Conservation (phyloP, 169 alveolate species). For the Cryptosporidium meleagridis region DNA sequence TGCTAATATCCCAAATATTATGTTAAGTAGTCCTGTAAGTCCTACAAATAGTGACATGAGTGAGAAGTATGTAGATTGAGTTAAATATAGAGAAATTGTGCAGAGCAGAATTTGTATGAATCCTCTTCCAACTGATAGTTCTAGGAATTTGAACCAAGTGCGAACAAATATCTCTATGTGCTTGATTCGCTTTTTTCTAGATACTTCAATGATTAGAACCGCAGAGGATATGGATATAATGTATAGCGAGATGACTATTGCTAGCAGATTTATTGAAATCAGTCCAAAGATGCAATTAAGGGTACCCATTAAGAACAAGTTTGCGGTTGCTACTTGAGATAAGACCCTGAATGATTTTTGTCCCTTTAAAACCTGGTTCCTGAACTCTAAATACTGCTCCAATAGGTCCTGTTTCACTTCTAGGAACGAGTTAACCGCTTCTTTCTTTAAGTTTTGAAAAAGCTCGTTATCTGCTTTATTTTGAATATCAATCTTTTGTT, state of each 20-base stretch:
- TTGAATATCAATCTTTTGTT: neutral
- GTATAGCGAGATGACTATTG: conserved; percentile 14
- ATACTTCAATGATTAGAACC: conserved; percentile 21
- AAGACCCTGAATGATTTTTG: conserved; percentile 16
- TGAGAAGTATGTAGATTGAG: conserved; percentile 35
- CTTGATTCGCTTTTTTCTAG: conserved; percentile 11
- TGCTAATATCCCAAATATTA: conserved; percentile 51
- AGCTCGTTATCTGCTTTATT: neutral
- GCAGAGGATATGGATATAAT: neutral
- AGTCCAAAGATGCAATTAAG: conserved; percentile 9
- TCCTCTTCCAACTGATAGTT: conserved; percentile 59
- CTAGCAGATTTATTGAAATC: neutral
- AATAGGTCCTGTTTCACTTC: conserved; percentile 12
- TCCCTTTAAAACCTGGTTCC: conserved; percentile 38
- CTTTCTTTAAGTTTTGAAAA: conserved; percentile 30
- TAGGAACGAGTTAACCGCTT: conserved; percentile 26
- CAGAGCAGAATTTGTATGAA: conserved; percentile 11
- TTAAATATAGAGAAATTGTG: conserved; percentile 11
- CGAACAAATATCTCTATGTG: neutral
- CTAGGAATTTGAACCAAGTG: conserved; percentile 40
- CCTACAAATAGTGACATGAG: conserved; percentile 44
- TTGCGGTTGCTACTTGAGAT: conserved; percentile 33
- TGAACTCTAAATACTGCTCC: conserved; percentile 29
- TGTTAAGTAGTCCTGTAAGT: conserved; percentile 23
- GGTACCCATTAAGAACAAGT: conserved; percentile 27